Conservation (phyloP, 768 basidiomycete genomes). For the Phaeolepiota aurea region DNA sequence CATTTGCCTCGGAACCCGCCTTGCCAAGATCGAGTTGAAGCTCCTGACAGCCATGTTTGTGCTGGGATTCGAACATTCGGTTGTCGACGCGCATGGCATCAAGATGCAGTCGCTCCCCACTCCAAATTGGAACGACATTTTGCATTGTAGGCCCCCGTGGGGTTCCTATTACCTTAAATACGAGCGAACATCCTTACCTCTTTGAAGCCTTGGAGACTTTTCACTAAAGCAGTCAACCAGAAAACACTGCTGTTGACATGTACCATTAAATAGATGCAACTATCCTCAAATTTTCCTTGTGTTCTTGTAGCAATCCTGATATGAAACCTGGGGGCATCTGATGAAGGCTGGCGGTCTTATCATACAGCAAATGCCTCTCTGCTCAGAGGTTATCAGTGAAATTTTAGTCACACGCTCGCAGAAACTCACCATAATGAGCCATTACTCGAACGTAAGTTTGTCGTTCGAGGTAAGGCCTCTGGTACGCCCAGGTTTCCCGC, state of each 20-base stretch:
- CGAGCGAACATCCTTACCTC: slow-evolving; percentile 23
- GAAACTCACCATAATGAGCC: no score
- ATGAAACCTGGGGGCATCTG: no score
- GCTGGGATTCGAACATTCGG: slow-evolving; percentile 49
- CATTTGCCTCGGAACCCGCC: slow-evolving; percentile 62
- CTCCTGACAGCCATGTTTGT: slow-evolving; percentile 61
- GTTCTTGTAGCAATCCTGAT: no score
- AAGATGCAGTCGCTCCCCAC: slow-evolving; percentile 34
- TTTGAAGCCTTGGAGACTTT: no score
- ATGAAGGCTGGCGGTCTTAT: no score
- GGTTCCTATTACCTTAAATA: slow-evolving; percentile 50
- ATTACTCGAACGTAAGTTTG: not conserved
- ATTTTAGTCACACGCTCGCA: no score
- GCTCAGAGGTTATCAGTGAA: no score
- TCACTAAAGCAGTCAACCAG: no score
- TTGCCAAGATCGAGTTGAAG: slow-evolving; percentile 70
- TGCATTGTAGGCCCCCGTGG: slow-evolving; percentile 54
- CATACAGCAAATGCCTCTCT: no score
- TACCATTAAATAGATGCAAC: no score
- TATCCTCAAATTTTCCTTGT: no score
- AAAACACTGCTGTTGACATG: no score
- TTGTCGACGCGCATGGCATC: slow-evolving; percentile 47
- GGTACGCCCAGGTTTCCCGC: not conserved
- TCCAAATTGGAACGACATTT: slow-evolving; percentile 76
- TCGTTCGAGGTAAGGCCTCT: not conserved